Evolutionary conservation across 1,284 basidiomycete species (phyloP).

Genomic region (Ganoderma lingzhi): DNA sequence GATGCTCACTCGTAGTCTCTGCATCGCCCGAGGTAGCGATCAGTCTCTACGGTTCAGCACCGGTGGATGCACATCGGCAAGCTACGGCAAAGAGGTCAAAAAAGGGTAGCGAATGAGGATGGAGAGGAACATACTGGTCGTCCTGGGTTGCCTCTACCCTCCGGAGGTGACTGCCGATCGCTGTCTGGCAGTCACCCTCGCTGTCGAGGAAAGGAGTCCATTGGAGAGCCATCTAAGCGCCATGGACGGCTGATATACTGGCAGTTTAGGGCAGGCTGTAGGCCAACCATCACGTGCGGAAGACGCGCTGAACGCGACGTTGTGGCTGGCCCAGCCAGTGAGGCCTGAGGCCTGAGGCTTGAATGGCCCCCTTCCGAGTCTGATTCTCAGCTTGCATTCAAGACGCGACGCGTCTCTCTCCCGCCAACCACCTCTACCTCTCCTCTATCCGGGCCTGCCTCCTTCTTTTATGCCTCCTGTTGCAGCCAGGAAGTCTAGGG

Average conservation of each 20-base stretch:
- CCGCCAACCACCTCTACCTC: slow-evolving; percentile 5
- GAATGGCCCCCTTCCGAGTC: no score
- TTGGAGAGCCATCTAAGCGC: slow-evolving; percentile 20
- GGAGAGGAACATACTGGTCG: background rate
- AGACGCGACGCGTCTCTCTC: slow-evolving; percentile 8
- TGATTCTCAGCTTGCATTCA: no score
- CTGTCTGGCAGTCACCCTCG: slow-evolving; percentile 13
- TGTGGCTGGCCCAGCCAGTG: slow-evolving; percentile 1
- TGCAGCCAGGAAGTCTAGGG: slow-evolving; percentile 15
- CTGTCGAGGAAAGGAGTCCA: slow-evolving; percentile 27
- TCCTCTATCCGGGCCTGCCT: background rate
- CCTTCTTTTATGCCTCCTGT: slow-evolving; percentile 18
- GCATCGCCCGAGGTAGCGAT: background rate
- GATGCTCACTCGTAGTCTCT: slow-evolving; percentile 3
- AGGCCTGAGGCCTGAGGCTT: no score
- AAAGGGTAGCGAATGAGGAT: background rate
- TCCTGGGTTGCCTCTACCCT: slow-evolving; percentile 17
- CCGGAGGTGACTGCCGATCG: slow-evolving; percentile 1
- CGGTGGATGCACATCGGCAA: background rate
- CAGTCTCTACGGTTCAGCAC: background rate
- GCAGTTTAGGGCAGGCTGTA: slow-evolving; percentile 26
- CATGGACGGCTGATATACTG: slow-evolving; percentile 2
- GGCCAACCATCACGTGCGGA: slow-evolving; percentile 15
- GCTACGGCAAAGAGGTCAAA: background rate
- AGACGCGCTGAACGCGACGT: slow-evolving; percentile 17